Evolutionary conservation across 805 yeast species (phyloP), one percentile per base, ranked within the genome.

Genomic region (Ogataea siamensis): DNA sequence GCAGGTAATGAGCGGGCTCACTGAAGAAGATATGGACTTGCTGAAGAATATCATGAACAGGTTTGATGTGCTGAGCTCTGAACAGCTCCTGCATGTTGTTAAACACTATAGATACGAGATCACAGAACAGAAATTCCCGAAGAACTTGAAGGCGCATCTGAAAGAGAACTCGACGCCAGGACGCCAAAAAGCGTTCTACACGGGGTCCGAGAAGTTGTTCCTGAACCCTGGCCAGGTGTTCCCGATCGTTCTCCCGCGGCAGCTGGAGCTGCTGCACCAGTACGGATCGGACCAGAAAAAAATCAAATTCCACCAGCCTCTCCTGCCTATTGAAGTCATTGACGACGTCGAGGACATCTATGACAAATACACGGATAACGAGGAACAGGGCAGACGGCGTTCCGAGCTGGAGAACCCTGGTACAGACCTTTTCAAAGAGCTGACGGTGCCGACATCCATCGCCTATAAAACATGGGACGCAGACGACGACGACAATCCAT

Each of bases 31-130:
- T 12, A 79, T 79, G 40, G 88, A 81, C 38, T 66, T 79, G 25
- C 68, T 85, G 35, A 70, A 73, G 6, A 67, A 71, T 9, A 74
- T 85, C 6, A 55, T 77, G 21, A 63, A 64, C 12, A 71, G 76
- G 39, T 70, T 82, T 46, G 76, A 74, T 13, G 58, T 64, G 10
- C 66, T 93, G 41, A 82, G 83, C 38, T 79, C 86, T 16, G 64
- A 65, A 27, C 97, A 89, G 55, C 57, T 93, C 30, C 63, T 80
- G 44, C 81, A 83, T 51, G 75, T 80, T 0, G 73, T 83, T 22
- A 83, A 85, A 45, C 74, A 79, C 50, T 93, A 93, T 62, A 76
- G 85, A 32, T 85, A 87, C 53, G 99, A 93, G 57, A 76, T 87
- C 5, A 78, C 81, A 9, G 99, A 93, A 57, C 66, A 66, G 12